phyloP scores from a whole-genome alignment of 106 monocot species.

The Narthecium ossifragum region DNA sequence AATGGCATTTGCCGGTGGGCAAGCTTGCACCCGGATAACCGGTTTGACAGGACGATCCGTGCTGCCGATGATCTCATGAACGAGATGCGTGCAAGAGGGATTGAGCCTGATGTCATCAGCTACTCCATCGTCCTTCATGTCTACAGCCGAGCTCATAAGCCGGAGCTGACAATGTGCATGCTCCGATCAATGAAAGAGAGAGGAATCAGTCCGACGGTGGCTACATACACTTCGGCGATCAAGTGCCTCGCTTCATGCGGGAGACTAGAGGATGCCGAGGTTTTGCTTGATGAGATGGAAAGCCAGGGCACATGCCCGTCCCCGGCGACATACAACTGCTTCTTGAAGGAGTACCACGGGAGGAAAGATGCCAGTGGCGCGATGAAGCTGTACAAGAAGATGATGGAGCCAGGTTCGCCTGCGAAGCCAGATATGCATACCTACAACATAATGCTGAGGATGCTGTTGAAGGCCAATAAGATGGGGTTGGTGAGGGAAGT shows the following conservation, averaged over 20 bases:
- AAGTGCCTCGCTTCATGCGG: slow-evolving; percentile 93
- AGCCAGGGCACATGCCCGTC: slow-evolving; percentile 48
- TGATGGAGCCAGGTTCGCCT: slow-evolving; percentile 43
- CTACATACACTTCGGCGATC: slow-evolving; percentile 85
- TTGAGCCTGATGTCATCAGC: slow-evolving; percentile 86
- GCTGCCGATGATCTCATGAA: slow-evolving; percentile 54
- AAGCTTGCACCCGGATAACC: slow-evolving; percentile 69
- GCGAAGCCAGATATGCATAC: slow-evolving; percentile 58
- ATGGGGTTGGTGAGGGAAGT: slow-evolving; percentile 48
- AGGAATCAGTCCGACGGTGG: slow-evolving; percentile 78
- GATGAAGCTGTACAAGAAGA: slow-evolving; percentile 61
- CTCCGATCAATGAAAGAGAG: slow-evolving; percentile 64
- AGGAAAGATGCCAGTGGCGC: slow-evolving; percentile 63
- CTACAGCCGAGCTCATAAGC: slow-evolving; percentile 90
- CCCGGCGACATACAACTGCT: slow-evolving; percentile 83
- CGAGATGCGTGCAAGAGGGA: slow-evolving; percentile 64
- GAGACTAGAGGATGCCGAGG: slow-evolving; percentile 80
- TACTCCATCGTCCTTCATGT: slow-evolving; percentile 90
- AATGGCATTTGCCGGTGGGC: slow-evolving; percentile 80
- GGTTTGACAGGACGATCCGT: slow-evolving; percentile 66
- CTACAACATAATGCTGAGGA: slow-evolving; percentile 73
- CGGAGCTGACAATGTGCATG: slow-evolving; percentile 50
- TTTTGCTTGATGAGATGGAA: slow-evolving; percentile 68
- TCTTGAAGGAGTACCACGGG: slow-evolving; percentile 92
- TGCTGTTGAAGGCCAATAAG: slow-evolving; percentile 43